phyloP scores from a whole-genome alignment of 495 filamentous ascomycete genomes.

The Apiosordaria backusii region DNA sequence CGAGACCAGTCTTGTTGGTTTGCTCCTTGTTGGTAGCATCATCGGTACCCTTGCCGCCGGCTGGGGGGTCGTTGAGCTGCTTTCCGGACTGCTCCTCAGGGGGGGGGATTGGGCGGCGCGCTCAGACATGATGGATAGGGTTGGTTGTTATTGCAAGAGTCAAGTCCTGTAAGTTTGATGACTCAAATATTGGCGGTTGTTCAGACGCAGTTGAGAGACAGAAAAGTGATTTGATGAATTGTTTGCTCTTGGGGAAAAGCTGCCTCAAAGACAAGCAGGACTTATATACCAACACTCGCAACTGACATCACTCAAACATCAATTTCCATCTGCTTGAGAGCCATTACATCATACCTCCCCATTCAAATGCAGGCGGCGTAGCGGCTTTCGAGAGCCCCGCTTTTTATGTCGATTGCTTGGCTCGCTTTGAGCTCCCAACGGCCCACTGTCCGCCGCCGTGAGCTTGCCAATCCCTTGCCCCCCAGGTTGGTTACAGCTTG shows the following conservation, averaged over 20 bases:
- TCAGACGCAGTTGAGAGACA: background rate
- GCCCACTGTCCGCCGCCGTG: too few relatives aligned
- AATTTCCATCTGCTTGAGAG: slow-evolving; percentile 7
- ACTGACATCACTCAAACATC: slow-evolving; percentile 11
- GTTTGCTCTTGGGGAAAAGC: background rate
- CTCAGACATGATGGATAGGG: slow-evolving; percentile 22
- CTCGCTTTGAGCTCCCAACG: too few relatives aligned
- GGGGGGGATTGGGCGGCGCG: slow-evolving; percentile 72
- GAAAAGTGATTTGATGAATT: background rate
- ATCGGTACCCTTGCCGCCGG: slow-evolving; percentile 54
- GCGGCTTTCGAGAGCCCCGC: background rate
- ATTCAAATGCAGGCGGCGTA: background rate
- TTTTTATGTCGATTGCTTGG: background rate
- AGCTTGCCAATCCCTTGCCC: too few relatives aligned
- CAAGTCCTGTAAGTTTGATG: too few relatives aligned
- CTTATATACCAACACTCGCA: background rate
- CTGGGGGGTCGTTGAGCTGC: slow-evolving; percentile 58
- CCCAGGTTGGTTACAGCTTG: too few relatives aligned
- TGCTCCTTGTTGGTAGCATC: slow-evolving; percentile 48
- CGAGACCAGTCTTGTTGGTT: slow-evolving; percentile 43
- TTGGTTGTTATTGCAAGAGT: background rate
- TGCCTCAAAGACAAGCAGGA: background rate
- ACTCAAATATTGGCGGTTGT: background rate
- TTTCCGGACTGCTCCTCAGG: slow-evolving; percentile 63
- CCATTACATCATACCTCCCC: slow-evolving; percentile 27